Base-by-base conservation (phyloP, 2,329 filamentous ascomycete genomes). In the Botrytis fragariae region DNA sequence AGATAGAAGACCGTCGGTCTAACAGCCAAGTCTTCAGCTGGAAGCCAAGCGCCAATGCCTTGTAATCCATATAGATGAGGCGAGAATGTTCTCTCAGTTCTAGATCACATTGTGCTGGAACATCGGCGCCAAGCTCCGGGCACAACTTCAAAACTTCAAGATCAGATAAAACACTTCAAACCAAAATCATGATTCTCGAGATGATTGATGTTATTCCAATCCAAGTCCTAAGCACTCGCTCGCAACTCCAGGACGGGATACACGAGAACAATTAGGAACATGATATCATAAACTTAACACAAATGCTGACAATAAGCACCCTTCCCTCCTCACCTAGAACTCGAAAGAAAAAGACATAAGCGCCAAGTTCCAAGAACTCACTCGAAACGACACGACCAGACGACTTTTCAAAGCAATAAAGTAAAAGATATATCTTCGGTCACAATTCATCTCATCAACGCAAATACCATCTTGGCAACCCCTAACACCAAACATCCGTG, bases 401-500 rank as follows among this genome's bases (percentile, higher is more conserved):
- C 45, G 44, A 51, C 25, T 2, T 9, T 39, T 62, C 60, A 67
- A 51, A 51, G 61, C 4, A 37, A 51, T 37, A 25, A n/a, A 29
- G n/a, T 22, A 37, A 37, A 67, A 67, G 14, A 25, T 35, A 51
- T n/a, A 5, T 44, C 42, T 44, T 44, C 18, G 42, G 8, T 25
- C 60, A n/a, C 14, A 29, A 29, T 57, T 57, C 51, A 57, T 57
- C 51, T 35, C 29, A 37, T 51, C 32, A n/a, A 37, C 63, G 22
- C 44, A 45, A 37, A n/a, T 32, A 22, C 42, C 29, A 62, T 25
- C 44, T 51, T 51, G 32, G 44, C 32, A 51, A 51, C 63, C 32
- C 63, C 45, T 37, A 45, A 54, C 44, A 39, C 32, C 63, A 67
- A 67, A 39, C 32, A 67, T 67, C 63, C 63, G 63, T 67, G 63